phyloP scores from a whole-genome alignment of 176 grass and related monocot species.

The Triticum urartu region DNA sequence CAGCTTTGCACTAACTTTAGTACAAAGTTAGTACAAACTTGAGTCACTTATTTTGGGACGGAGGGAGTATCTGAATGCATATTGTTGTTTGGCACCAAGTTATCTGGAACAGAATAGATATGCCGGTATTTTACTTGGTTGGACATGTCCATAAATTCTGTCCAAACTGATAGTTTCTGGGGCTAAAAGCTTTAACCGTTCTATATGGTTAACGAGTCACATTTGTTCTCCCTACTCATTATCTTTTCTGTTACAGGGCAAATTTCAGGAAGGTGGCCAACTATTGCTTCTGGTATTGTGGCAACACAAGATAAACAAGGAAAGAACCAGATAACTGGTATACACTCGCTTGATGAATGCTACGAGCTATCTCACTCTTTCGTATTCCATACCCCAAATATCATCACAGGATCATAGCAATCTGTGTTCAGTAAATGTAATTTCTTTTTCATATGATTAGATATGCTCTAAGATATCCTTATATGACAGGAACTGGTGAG shows the following conservation, averaged over 20 bases:
- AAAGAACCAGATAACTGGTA: conserved; percentile 33
- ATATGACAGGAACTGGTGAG: conserved; percentile 24
- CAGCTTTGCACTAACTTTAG: too few relatives aligned
- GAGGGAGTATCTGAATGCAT: not conserved
- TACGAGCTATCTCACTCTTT: not conserved
- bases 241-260: conserved; percentile 40
- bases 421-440: not conserved
- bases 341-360: conserved; percentile 3
- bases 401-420: not conserved
- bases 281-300: conserved; percentile 40
- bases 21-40: too few relatives aligned
- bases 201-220: not conserved
- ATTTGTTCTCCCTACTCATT: conserved; percentile 20
- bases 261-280: conserved; percentile 30
- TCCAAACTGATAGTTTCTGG: not conserved
- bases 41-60: too few relatives aligned
- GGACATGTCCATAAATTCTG: not conserved
- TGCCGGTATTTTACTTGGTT: not conserved
- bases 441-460: not conserved
- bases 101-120: conserved; percentile 10
- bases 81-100: not conserved
- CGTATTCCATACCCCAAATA: not conserved
- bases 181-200: not conserved
- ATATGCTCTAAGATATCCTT: conserved; percentile 25
- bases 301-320: conserved; percentile 32